Evolutionary conservation across 352 stramenopile genomes (phyloP).

Genomic region (Phytophthora pseudosyringae): DNA sequence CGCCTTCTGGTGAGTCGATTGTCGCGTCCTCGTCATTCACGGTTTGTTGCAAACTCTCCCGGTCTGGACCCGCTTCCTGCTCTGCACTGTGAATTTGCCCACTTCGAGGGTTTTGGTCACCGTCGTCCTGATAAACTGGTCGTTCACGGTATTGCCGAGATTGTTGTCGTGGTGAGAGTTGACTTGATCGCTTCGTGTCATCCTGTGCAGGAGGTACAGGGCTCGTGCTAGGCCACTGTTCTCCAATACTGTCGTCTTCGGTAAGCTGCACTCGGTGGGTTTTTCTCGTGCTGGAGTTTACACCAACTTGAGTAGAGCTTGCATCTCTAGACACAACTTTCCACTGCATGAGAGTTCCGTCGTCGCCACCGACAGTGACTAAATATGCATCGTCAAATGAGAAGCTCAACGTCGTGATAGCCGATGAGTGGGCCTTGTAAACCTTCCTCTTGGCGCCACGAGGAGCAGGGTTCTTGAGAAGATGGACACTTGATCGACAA

Average conservation of each 20-base stretch:
- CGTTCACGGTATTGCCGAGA: slow-evolving; percentile 48
- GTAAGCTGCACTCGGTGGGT: neutral
- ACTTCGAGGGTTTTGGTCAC: neutral
- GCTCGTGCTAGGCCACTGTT: slow-evolving; percentile 21
- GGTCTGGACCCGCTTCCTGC: neutral
- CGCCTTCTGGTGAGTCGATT: neutral
- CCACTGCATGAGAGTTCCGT: slow-evolving; percentile 71
- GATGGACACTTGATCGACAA: slow-evolving; percentile 51
- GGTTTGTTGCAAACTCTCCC: neutral
- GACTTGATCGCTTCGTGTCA: slow-evolving; percentile 23
- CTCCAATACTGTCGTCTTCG: slow-evolving; percentile 6
- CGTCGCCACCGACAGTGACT: slow-evolving; percentile 61
- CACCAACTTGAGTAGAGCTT: neutral
- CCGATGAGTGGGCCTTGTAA: slow-evolving; percentile 54
- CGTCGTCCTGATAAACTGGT: slow-evolving; percentile 17
- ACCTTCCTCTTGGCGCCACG: slow-evolving; percentile 47
- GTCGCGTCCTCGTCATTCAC: neutral
- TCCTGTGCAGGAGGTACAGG: slow-evolving; percentile 12
- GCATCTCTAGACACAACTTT: slow-evolving; percentile 12
- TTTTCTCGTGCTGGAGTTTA: slow-evolving; percentile 1
- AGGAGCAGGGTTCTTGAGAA: slow-evolving; percentile 60
- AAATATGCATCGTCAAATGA: slow-evolving; percentile 55
- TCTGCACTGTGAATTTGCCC: neutral
- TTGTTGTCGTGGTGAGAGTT: slow-evolving; percentile 38
- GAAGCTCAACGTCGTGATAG: slow-evolving; percentile 59